These are phyloP conservation scores for Ambrosiella cleistominuta DNA, from an alignment of 2,329 filamentous ascomycete genomes.

Conservation along the genomic window DNA sequence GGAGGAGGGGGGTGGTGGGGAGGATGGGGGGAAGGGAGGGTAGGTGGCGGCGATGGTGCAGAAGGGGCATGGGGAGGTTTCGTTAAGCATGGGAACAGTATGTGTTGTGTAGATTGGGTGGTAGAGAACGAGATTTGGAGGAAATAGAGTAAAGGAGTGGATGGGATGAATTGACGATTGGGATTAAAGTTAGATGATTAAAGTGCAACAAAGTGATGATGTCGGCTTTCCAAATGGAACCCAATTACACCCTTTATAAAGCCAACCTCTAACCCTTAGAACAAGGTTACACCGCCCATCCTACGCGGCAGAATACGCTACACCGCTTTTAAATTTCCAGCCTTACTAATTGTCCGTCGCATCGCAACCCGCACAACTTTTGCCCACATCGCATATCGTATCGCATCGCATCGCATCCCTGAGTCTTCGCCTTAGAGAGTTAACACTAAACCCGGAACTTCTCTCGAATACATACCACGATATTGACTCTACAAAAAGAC, in stretches of 20 bases:
- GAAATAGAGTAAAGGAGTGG: too few species aligned
- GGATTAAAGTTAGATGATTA: too few species aligned
- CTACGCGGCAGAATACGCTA: not conserved
- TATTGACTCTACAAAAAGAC: too few species aligned
- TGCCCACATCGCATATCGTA: not conserved
- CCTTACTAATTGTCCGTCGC: not conserved
- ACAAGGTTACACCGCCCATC: not conserved
- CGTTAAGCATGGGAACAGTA: not conserved
- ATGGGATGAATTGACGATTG: too few species aligned
- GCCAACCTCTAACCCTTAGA: not conserved
- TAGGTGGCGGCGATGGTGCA: constrained; percentile 39
- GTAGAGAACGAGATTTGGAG: too few species aligned
- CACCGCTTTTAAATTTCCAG: not conserved
- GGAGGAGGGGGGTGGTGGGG: constrained; percentile 24
- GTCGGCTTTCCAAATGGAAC: not conserved
- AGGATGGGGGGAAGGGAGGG: constrained; percentile 27
- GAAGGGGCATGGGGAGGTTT: constrained; percentile 34
- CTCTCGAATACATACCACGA: too few species aligned
- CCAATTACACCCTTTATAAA: not conserved
- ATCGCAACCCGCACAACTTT: not conserved
- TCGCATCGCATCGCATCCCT: not conserved
- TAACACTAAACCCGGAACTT: too few species aligned
- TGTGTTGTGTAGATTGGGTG: too few species aligned
- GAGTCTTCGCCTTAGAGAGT: too few species aligned
- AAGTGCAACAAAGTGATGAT: too few species aligned